Conservation (phyloP, 1,284 basidiomycete species). For the Ganoderma meredithae region DNA sequence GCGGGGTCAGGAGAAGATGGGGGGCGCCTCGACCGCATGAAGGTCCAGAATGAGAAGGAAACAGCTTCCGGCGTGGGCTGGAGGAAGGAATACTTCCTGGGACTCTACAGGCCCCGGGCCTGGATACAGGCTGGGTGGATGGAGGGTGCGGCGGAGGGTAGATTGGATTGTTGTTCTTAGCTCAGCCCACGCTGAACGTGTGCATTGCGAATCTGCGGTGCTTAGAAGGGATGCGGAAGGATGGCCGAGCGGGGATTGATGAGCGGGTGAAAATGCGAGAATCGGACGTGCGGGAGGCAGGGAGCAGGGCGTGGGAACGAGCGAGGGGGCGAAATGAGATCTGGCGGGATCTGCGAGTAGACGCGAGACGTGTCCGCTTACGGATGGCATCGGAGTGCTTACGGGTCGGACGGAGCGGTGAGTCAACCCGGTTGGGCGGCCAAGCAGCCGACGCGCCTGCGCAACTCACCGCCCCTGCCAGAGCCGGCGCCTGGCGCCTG, state of each 20-base stretch:
- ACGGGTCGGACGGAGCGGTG: constrained; percentile 18
- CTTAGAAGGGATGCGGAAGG: constrained; percentile 1
- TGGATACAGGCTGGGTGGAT: neutral
- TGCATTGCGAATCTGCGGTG: constrained; percentile 10
- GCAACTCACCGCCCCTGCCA: constrained; percentile 20
- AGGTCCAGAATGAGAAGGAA: constrained; percentile 11
- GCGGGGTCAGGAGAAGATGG: constrained; percentile 1
- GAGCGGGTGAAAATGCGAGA: neutral
- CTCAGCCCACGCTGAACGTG: neutral
- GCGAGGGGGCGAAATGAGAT: constrained; percentile 16
- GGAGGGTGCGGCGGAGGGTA: constrained; percentile 6
- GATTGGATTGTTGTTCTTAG: neutral
- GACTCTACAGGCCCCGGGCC: constrained; percentile 2
- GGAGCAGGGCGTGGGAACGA: constrained; percentile 7
- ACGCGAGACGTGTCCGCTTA: constrained; percentile 20
- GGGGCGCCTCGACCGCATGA: constrained; percentile 10
- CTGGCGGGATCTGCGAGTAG: constrained; percentile 13
- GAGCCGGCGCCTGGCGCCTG: constrained; percentile 17
- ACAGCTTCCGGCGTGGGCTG: neutral
- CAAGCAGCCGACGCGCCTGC: constrained; percentile 18
- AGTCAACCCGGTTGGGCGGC: constrained; percentile 19
- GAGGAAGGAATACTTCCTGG: neutral
- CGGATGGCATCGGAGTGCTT: constrained; percentile 30
- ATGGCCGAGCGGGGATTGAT: constrained; percentile 16
- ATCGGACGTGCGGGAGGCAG: constrained; percentile 11